Evolutionary conservation across 371 early-diverging fungal species (phyloP).

Genomic region (Capillidium heterosporum): DNA sequence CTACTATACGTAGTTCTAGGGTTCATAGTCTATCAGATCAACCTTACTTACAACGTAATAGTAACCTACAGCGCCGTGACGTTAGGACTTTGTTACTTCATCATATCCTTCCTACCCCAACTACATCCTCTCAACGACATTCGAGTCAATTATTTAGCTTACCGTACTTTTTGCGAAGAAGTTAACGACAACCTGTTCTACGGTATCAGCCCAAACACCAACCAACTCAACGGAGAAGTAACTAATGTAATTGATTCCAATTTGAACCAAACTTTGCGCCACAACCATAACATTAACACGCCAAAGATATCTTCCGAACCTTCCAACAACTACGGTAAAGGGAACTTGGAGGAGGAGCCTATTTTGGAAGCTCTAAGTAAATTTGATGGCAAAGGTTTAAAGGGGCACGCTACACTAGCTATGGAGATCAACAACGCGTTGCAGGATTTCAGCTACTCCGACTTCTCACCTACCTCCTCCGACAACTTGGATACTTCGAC

Average conservation of each 20-base stretch:
- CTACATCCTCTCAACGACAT: constrained; percentile 3
- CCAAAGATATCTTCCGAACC: constrained; percentile 17
- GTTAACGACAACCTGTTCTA: constrained; percentile 20
- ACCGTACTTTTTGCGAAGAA: not conserved
- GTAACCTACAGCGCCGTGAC: not conserved
- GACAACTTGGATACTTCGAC: too few species aligned
- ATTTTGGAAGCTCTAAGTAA: not conserved
- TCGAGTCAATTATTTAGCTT: not conserved
- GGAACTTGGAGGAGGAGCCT: not conserved
- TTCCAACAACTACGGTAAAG: constrained; percentile 3
- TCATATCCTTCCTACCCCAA: constrained; percentile 1
- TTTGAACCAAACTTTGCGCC: constrained; percentile 23
- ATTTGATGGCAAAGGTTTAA: too few species aligned
- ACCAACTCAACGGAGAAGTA: constrained; percentile 26
- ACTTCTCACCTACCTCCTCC: not conserved
- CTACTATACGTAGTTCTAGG: not conserved
- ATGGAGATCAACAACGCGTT: constrained; percentile 4
- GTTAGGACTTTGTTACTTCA: not conserved
- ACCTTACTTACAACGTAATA: not conserved
- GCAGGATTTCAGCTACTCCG: not conserved
- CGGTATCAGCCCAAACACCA: constrained; percentile 20
- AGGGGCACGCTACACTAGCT: not conserved
- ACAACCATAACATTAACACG: constrained; percentile 21
- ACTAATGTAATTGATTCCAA: constrained; percentile 1
- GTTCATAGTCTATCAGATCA: not conserved